Conservation (phyloP, 2,329 filamentous ascomycete species). For the Penicillium brevicompactum region DNA sequence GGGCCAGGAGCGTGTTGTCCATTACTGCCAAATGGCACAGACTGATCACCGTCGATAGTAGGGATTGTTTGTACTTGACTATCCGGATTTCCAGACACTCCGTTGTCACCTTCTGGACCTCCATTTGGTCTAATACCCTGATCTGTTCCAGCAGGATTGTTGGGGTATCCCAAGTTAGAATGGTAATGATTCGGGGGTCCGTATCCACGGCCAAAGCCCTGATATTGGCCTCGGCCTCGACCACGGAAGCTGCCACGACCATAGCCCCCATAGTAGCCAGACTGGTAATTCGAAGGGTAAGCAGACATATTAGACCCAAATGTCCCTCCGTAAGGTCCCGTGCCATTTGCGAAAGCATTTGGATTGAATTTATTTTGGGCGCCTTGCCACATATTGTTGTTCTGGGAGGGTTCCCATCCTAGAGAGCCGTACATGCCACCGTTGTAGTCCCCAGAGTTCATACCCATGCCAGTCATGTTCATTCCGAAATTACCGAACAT, state of each 20-base stretch:
- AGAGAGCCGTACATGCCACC: conserved; percentile 64
- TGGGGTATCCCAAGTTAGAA: conserved; percentile 38
- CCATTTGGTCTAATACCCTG: conserved; percentile 5
- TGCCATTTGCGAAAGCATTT: conserved; percentile 73
- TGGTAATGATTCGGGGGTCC: conserved; percentile 31
- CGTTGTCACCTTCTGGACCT: not conserved
- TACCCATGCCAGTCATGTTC: conserved; percentile 85
- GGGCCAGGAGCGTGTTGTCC: conserved; percentile 52
- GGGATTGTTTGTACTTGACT: conserved; percentile 28
- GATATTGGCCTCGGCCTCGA: conserved; percentile 62
- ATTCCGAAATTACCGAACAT: conserved; percentile 60
- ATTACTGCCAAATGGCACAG: conserved; percentile 27
- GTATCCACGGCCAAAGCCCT: conserved; percentile 42
- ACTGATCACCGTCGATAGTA: conserved; percentile 25
- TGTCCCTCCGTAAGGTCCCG: conserved; percentile 80
- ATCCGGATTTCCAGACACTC: conserved; percentile 1
- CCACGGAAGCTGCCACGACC: conserved; percentile 63
- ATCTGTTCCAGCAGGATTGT: conserved; percentile 33
- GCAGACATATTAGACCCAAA: conserved; percentile 68
- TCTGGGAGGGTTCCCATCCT: conserved; percentile 79
- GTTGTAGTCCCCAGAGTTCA: conserved; percentile 69
- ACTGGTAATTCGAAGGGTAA: conserved; percentile 68
- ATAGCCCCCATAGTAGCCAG: conserved; percentile 76
- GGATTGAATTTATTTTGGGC: conserved; percentile 87
- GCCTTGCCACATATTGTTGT: conserved; percentile 69